Base-by-base conservation (phyloP, 2,329 filamentous ascomycete species). In the Proliferodiscus dingleyae region DNA sequence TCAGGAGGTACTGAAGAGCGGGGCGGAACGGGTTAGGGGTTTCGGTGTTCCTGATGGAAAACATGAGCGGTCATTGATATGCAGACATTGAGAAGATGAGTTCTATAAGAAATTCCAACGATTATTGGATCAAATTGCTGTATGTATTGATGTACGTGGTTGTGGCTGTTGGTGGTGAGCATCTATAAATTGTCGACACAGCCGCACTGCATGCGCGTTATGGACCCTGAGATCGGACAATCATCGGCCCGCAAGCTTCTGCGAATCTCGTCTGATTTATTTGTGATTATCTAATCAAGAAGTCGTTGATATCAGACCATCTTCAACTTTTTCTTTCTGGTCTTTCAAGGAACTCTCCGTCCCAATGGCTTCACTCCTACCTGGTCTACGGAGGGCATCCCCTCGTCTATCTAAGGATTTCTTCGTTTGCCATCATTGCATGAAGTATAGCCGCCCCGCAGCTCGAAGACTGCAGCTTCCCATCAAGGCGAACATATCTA, bases 1-100 rank as follows among this genome's bases (percentile, higher is more conserved):
- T 32, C 10, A 61, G 49, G 43, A 71, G 66, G 42, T 68, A 65
- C 37, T 65, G 59, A 15, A 67, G 53, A 15, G 66, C 64, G 5
- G 66, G 66, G 46, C 64, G 61, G 53, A 68, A 68, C n/a, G n/a
- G n/a, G n/a, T n/a, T n/a, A n/a, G n/a, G n/a, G 30, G 52, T 50
- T 39, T 61, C 56, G 32, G 54, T 62, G 34, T 62, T 58, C 30
- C 55, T 51, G 15, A 55, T 50, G 37, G 59, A 61, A 49, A 62
- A 61, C 55, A 61, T 61, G 41, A 41, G 40, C 42, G 38, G 41
- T 50, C 43, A 37, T 19, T 32, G 34, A 32, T 34, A 34, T 28
- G 38, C 16, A 2, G 13, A 32, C 29, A 32, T 32, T 32, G 29
- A n/a, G 29, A 15, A 15, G 3, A n/a, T n/a, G n/a, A n/a, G 16